A percentile compares a stretch with the other conserved stretches of the same genome.
Conservation (phyloP, 2,329 filamentous ascomycete genomes). For the Pseudogymnoascus verrucosus region DNA sequence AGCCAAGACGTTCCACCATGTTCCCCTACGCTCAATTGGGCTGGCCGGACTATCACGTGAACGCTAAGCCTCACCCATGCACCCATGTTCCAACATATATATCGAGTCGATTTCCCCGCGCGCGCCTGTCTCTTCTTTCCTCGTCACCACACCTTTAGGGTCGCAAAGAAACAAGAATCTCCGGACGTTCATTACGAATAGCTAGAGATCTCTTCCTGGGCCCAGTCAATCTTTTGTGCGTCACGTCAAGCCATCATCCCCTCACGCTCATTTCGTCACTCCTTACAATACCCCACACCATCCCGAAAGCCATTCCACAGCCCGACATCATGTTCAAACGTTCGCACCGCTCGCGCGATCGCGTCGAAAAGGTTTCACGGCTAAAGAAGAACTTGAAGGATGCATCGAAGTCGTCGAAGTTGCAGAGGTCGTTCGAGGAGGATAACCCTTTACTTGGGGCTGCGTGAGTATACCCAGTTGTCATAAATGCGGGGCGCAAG, state of each 20-base stretch:
- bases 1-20: background rate
- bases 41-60: constrained; percentile 3
- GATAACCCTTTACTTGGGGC: constrained; percentile 40
- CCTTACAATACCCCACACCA: constrained; percentile 20
- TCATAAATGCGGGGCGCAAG: constrained; percentile 15
- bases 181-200: constrained; percentile 29
- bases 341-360: constrained; percentile 76
- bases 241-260: constrained; percentile 22
- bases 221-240: constrained; percentile 32
- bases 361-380: constrained; percentile 82
- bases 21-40: background rate
- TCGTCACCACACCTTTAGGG: constrained; percentile 30
- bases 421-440: constrained; percentile 71
- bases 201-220: constrained; percentile 30
- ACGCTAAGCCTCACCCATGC: constrained; percentile 8
- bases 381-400: constrained; percentile 73
- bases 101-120: constrained; percentile 15
- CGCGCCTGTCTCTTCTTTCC: constrained; percentile 15
- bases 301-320: constrained; percentile 15
- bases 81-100: constrained; percentile 8
- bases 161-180: constrained; percentile 29
- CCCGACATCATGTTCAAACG: constrained; percentile 72
- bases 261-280: constrained; percentile 29
- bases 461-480: constrained; percentile 32
- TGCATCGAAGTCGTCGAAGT: constrained; percentile 70